Conservation (phyloP, 1,284 basidiomycete species). For the Puccinia coronata region DNA sequence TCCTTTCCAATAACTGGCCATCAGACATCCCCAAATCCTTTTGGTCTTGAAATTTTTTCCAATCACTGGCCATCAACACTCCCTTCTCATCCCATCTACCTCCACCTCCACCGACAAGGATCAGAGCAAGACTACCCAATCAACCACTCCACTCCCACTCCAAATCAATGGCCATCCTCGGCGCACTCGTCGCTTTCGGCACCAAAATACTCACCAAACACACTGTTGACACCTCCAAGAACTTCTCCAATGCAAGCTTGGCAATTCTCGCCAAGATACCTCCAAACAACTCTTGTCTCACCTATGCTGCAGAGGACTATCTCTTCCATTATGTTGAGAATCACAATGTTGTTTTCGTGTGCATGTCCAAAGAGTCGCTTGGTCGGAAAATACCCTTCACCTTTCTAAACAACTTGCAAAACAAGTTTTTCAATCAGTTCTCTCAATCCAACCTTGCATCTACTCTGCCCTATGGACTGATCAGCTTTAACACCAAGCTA, state of each 20-base stretch:
- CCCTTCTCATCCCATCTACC: too few species aligned
- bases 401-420: conserved; percentile 81
- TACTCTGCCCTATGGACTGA: conserved; percentile 61
- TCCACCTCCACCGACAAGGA: too few species aligned
- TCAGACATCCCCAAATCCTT: too few species aligned
- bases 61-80: too few species aligned
- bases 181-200: conserved; percentile 34
- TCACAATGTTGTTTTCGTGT: conserved; percentile 75
- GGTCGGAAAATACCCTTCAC: conserved; percentile 81
- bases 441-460: conserved; percentile 60
- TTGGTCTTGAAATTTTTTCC: too few species aligned
- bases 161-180: conserved; percentile 42
- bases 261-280: conserved; percentile 93
- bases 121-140: too few species aligned
- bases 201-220: conserved; percentile 32
- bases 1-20: too few species aligned
- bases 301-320: conserved; percentile 63
- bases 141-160: too few species aligned
- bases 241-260: conserved; percentile 68
- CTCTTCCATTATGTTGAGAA: conserved; percentile 71
- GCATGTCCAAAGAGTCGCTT: conserved; percentile 81
- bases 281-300: conserved; percentile 87
- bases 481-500: conserved; percentile 60
- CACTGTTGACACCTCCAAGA: conserved; percentile 56
- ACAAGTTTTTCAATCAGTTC: conserved; percentile 66